These are phyloP conservation scores for Penicillium dipodomyicola DNA, from an alignment of 495 filamentous ascomycete genomes.

Conservation along the genomic window DNA sequence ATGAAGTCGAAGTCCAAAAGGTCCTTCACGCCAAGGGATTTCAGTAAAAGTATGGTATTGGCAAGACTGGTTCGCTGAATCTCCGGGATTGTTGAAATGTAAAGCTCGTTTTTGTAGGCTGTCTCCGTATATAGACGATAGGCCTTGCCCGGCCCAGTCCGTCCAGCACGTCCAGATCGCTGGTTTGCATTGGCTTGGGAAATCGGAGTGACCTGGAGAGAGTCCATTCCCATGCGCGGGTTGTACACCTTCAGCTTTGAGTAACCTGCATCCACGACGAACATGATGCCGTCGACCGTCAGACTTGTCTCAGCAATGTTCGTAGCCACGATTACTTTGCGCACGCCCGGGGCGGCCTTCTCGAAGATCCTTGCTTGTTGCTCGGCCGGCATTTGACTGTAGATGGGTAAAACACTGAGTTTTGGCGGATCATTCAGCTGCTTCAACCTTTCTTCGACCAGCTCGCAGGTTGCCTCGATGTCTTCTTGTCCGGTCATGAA, in stretches of 20 bases:
- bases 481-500: conserved; percentile 99
- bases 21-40: conserved; percentile 92
- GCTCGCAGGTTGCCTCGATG: conserved; percentile 93
- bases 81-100: conserved; percentile 96
- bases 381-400: conserved; percentile 99
- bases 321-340: conserved; percentile 97
- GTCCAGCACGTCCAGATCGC: conserved; percentile 87
- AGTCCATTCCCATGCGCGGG: conserved; percentile 98
- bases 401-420: conserved; percentile 93
- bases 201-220: conserved; percentile 95
- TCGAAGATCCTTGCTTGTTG: conserved; percentile 98
- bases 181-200: conserved; percentile 96
- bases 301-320: conserved; percentile 98
- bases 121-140: conserved; percentile 93
- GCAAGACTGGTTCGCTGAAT: conserved; percentile 95
- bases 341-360: conserved; percentile 79
- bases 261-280: conserved; percentile 93
- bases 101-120: conserved; percentile 94
- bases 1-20: conserved; percentile 98
- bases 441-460: conserved; percentile 84
- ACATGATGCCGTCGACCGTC: conserved; percentile 99
- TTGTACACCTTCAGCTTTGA: conserved; percentile 99
- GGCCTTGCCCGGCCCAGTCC: conserved; percentile 94
- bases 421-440: conserved; percentile 92
- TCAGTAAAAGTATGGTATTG: conserved; percentile 91